Evolutionary conservation across 192 early-diverging fungal species (phyloP), one percentile per base, ranked within the genome.

Genomic region (Cetraspora pellucida): DNA sequence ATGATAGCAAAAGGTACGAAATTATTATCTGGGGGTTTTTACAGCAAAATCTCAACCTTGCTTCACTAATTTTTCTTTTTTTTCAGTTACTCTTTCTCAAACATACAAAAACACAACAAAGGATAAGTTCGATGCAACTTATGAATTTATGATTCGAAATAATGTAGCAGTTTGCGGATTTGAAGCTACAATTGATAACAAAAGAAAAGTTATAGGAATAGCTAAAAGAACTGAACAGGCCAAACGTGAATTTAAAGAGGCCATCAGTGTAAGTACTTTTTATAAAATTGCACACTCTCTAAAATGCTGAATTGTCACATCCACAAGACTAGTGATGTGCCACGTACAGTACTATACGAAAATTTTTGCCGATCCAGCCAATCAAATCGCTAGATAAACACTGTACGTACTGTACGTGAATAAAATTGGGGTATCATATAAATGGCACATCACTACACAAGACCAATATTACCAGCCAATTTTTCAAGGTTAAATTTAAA

Each of bases 101-200:
- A 75, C 58, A 30, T 75, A 75, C 19, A 61, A 75, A 46, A 75
- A 75, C n/a, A 5, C 28, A 27, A 59, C 63, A 75, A 17, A 60
- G 3, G 1, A 31, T 23, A 64, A 0, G 0, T 50, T 75, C 10
- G 44, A 75, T 8, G 73, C 73, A 10, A 46, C 1, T 30, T 75
- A 75, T 30, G 63, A 63, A 45, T 75, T 75, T 61, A 58, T 45
- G 49, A 75, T 75, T 75, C 5, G 47, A 16, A 59, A 75, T 19
- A 25, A 10, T 25, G 73, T 59, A 27, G 73, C 73, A 21, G n/a
- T 75, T 75, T 75, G 60, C 49, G 60, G 7, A 16, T 75, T 75
- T 49, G 73, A 75, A 75, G 73, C 59, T 3, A 59, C 61, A 75
- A 60, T 75, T 23, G 73, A 75, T 64, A 59, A 44, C 19, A 63